Percentiles rank a stretch among this genome's conserved stretches.
These are phyloP conservation scores for Aureobasidium pullulans DNA, from an alignment of 2,329 filamentous ascomycete genomes.

Conservation along the genomic window DNA sequence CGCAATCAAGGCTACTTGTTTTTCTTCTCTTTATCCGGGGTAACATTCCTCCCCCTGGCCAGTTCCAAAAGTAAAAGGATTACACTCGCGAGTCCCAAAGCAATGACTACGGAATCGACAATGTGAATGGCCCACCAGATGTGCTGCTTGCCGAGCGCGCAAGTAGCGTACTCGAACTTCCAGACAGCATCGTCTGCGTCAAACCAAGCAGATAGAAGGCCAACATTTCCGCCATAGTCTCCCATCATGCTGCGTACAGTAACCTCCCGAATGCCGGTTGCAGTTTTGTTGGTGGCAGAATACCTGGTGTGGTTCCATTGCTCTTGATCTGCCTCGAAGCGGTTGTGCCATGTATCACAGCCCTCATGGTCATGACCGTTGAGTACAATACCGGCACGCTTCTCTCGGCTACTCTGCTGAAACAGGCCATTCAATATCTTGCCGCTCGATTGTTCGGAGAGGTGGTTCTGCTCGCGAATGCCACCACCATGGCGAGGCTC, in stretches of 20 bases:
- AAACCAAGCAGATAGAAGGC: constrained; percentile 84
- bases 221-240: constrained; percentile 85
- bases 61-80: background rate
- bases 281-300: background rate
- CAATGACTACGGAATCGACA: constrained; percentile 47
- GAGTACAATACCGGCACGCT: constrained; percentile 64
- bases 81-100: background rate
- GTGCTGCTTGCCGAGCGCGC: constrained; percentile 76
- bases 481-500: constrained; percentile 55
- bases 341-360: constrained; percentile 77
- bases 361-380: constrained; percentile 95
- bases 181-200: constrained; percentile 61
- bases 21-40: too few species aligned
- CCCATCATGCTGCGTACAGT: constrained; percentile 99
- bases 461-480: constrained; percentile 84
- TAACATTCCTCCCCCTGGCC: too few species aligned
- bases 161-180: constrained; percentile 73
- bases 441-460: constrained; percentile 61
- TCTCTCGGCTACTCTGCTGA: constrained; percentile 56
- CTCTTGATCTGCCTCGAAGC: background rate
- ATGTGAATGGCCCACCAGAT: constrained; percentile 91
- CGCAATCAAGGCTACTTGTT: too few species aligned
- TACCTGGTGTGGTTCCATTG: constrained; percentile 31
- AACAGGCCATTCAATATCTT: constrained; percentile 77
- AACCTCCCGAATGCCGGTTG: constrained; percentile 68